Percentiles rank a stretch among this genome's conserved stretches.
Evolutionary conservation across 345 rosid genomes (phyloP).

Genomic region (Ailanthus altissimus): DNA sequence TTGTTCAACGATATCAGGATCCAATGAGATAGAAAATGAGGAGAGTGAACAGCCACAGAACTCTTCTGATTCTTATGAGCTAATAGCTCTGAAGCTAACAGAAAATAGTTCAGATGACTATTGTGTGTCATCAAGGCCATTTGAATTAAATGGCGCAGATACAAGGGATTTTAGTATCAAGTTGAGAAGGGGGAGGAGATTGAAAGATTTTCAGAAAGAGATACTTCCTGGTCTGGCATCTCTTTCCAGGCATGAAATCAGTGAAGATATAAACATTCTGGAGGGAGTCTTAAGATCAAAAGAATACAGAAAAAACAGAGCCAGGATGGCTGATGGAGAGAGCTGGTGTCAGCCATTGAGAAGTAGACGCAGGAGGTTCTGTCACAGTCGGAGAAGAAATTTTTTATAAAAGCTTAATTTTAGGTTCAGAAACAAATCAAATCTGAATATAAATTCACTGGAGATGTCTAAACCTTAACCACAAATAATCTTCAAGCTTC

Average conservation of each 20-base stretch:
- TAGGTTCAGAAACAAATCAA: constrained; percentile 5
- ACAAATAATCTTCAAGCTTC: constrained; percentile 15
- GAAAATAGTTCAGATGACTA: constrained; percentile 51
- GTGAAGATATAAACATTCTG: constrained; percentile 68
- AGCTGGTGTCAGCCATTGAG: constrained; percentile 42
- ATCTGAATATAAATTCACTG: constrained; percentile 1
- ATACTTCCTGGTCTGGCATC: constrained; percentile 64
- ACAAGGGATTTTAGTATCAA: constrained; percentile 52
- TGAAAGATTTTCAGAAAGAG: constrained; percentile 83
- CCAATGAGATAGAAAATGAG: constrained; percentile 28
- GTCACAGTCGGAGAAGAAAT: constrained; percentile 29
- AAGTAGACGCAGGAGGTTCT: constrained; percentile 41
- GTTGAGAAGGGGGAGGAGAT: constrained; percentile 74
- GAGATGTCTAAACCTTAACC: background rate
- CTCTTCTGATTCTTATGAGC: constrained; percentile 65
- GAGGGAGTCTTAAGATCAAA: constrained; percentile 78
- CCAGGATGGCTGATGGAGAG: constrained; percentile 43
- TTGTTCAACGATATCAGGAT: constrained; percentile 22
- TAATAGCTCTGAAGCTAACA: constrained; percentile 45
- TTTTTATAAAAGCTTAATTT: constrained; percentile 16
- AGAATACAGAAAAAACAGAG: constrained; percentile 65
- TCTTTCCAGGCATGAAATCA: constrained; percentile 70
- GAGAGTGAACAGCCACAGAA: constrained; percentile 33
- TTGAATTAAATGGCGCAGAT: constrained; percentile 40
- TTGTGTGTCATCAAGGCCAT: constrained; percentile 57